Percentiles rank a stretch among this genome's conserved stretches.
phyloP scores from a whole-genome alignment of 2,329 filamentous ascomycete species.

The Aspergillus glaucus region DNA sequence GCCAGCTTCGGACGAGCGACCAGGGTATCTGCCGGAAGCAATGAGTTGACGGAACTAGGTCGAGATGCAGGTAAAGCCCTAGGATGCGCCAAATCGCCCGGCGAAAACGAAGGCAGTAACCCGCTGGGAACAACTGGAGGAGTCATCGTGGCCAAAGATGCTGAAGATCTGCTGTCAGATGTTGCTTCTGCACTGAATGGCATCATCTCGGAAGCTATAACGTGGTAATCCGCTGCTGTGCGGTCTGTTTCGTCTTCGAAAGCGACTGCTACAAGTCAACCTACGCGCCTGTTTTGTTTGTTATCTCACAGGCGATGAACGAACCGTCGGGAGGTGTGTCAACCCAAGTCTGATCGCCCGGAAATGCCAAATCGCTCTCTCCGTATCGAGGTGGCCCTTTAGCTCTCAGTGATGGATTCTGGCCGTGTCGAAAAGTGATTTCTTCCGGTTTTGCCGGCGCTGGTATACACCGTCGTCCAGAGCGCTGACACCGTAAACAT shows the following conservation, averaged over 20 bases:
- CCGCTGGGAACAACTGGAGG: constrained; percentile 10
- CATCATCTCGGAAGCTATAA: constrained; percentile 16
- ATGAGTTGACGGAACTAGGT: constrained; percentile 13
- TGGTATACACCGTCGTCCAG: constrained; percentile 29
- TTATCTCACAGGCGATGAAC: constrained; percentile 4
- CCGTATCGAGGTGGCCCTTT: constrained; percentile 30
- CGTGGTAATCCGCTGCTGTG: constrained; percentile 29
- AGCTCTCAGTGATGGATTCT: constrained; percentile 29
- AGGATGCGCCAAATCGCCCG: constrained; percentile 3
- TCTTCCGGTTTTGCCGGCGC: constrained; percentile 29
- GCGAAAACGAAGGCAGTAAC: constrained; percentile 7
- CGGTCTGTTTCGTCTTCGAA: constrained; percentile 33
- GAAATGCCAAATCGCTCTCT: constrained; percentile 29
- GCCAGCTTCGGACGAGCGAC: constrained; percentile 19
- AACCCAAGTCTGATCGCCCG: constrained; percentile 28
- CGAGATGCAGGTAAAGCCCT: constrained; percentile 10
- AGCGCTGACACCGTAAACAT: constrained; percentile 32
- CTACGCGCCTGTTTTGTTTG: no score
- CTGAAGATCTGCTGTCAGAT: constrained; percentile 19
- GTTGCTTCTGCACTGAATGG: constrained; percentile 14
- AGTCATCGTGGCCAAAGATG: constrained; percentile 20
- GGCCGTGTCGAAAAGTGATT: constrained; percentile 32
- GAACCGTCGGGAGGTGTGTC: constrained; percentile 23
- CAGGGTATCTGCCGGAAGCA: constrained; percentile 13
- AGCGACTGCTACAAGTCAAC: constrained; percentile 16